Evolutionary conservation across 2,329 filamentous ascomycete genomes (phyloP), one percentile per base, ranked within the genome.

Genomic region (Verticillium alfalfae): DNA sequence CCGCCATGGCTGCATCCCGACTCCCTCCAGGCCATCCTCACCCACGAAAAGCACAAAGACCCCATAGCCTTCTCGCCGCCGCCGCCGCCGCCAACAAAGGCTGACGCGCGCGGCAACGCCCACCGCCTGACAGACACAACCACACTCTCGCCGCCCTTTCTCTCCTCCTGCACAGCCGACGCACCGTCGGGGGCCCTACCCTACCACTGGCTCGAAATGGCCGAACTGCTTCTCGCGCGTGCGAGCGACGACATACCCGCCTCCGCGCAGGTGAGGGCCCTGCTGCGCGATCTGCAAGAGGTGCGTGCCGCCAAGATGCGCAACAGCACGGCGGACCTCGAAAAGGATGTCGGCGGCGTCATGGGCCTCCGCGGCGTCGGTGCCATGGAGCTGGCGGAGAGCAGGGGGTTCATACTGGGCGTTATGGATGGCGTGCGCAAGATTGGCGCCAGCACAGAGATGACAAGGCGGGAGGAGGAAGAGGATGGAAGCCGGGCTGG

Each of bases 131-230:
- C 75, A 38, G 57, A 58, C 36, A 68, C 68, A 10, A 65, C 66
- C 55, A 67, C 70, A 4, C 71, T 87, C 0, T 86, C 88, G 0
- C 86, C 93, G 4, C 94, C 94, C 0, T 97, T 97, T 71, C 76
- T 96, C 1, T 85, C 87, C 1, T 88, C 88, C 16, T 92, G 90
- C 66, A 93, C 89, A 0, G 86, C 88, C 22, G 80, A 85, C 56
- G 85, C 89, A 1, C 86, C 88, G 9, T 78, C 87, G 0, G 86
- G 87, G 49, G 86, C 88, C 15, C 79, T 99, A 37, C 95, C 95
- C 0, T 98, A 96, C 72, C 94, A 98, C 78, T 99, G 94, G 93
- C 84, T 96, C 52, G 95, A 98, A 76, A 78, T 98, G 9, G 89
- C 90, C 18, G 93, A 97, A 75, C 87, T 96, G 72, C 80, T 99